phyloP scores from a whole-genome alignment of 1,139 yeast genomes.

The Kodamaea fungicola region DNA sequence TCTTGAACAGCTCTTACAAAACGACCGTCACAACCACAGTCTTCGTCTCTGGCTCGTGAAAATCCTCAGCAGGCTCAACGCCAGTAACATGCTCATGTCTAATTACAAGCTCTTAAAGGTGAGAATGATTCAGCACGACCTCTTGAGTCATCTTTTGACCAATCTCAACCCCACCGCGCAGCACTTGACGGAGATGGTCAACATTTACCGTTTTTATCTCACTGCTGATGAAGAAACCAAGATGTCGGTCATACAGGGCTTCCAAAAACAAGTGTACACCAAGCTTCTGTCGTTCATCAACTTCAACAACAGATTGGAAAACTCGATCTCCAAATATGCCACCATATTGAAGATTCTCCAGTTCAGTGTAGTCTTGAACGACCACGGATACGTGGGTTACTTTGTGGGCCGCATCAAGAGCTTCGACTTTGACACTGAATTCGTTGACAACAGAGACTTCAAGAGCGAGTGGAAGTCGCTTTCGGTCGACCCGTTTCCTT shows the following conservation, averaged over 20 bases:
- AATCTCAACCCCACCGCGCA: conserved; percentile 30
- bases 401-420: conserved; percentile 18
- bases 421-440: conserved; percentile 9
- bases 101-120: conserved; percentile 57
- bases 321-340: conserved; percentile 37
- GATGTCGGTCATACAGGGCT: conserved; percentile 45
- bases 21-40: conserved; percentile 65
- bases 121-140: conserved; percentile 78
- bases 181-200: conserved; percentile 25
- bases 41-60: conserved; percentile 68
- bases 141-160: conserved; percentile 56
- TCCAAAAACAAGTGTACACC: conserved; percentile 52
- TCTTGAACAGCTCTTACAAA: conserved; percentile 45
- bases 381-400: conserved; percentile 28
- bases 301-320: conserved; percentile 40
- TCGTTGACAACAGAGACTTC: conserved; percentile 49
- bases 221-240: conserved; percentile 49
- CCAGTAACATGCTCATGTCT: conserved; percentile 45
- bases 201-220: conserved; percentile 45
- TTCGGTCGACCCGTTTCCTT: conserved; percentile 5
- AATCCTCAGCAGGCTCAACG: conserved; percentile 59
- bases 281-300: conserved; percentile 61
- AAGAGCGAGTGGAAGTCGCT: conserved; percentile 40
- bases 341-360: conserved; percentile 34
- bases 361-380: conserved; percentile 33